phyloP scores from a whole-genome alignment of 768 basidiomycete genomes.

The Myochromella boudieri region DNA sequence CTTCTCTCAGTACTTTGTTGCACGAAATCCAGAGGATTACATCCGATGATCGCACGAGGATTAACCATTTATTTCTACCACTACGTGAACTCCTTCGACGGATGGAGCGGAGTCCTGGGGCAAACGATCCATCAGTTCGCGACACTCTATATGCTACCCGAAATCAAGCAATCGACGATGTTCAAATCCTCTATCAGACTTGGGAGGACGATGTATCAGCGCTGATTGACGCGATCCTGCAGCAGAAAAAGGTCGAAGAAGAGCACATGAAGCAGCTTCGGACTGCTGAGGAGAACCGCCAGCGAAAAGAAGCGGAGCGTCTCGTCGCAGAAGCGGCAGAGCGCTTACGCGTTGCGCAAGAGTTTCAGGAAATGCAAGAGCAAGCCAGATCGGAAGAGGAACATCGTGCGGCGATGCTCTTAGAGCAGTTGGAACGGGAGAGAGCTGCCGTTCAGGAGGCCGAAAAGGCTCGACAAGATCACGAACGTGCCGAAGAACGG shows the following conservation, averaged over 20 bases:
- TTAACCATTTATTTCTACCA: conserved; percentile 49
- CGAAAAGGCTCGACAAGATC: conserved; percentile 19
- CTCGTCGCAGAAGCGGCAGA: conserved; percentile 35
- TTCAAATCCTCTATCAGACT: conserved; percentile 43
- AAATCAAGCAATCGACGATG: conserved; percentile 47
- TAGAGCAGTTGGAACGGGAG: conserved; percentile 23
- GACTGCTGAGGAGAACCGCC: conserved; percentile 31
- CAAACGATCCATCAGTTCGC: conserved; percentile 42
- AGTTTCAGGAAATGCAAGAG: conserved; percentile 28
- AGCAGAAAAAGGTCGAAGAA: conserved; percentile 39
- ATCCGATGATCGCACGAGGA: conserved; percentile 31
- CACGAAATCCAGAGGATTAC: conserved; percentile 34
- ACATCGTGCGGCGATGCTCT: conserved; percentile 19
- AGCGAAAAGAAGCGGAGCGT: conserved; percentile 34
- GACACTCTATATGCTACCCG: conserved; percentile 51
- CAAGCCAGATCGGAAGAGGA: conserved; percentile 22
- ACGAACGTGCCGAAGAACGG: conserved; percentile 24
- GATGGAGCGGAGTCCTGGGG: conserved; percentile 51
- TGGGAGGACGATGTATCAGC: conserved; percentile 48
- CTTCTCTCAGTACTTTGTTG: conserved; percentile 36
- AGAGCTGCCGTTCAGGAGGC: conserved; percentile 20
- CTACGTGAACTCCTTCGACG: conserved; percentile 53
- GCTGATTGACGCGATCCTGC: conserved; percentile 42
- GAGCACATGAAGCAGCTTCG: conserved; percentile 36
- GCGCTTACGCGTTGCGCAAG: conserved; percentile 31